Evolutionary conservation across 179 eudicot species (phyloP).

Genomic region (Heliamphora pulchella): DNA sequence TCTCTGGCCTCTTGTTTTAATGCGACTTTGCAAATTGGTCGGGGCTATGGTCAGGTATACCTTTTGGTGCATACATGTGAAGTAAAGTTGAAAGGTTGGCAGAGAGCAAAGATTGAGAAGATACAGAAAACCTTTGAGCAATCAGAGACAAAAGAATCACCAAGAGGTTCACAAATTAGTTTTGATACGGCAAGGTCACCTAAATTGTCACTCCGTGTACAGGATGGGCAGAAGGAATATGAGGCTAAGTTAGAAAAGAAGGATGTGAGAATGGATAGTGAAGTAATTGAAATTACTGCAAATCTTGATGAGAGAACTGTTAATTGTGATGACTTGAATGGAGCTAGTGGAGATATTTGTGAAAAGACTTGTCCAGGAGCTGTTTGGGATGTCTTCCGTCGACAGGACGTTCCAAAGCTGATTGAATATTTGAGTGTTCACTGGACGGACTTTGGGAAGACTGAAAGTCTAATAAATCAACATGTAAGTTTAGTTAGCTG

Average conservation of each 20-base stretch:
- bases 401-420: conserved; percentile 73
- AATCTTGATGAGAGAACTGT: conserved; percentile 20
- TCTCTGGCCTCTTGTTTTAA: background rate
- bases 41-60: conserved; percentile 52
- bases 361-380: conserved; percentile 50
- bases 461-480: conserved; percentile 23
- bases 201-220: conserved; percentile 27
- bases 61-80: conserved; percentile 71
- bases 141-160: conserved; percentile 27
- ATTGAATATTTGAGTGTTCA: conserved; percentile 50
- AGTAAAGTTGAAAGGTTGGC: conserved; percentile 42
- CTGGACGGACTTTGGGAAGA: conserved; percentile 44
- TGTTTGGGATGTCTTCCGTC: conserved; percentile 85
- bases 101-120: conserved; percentile 32
- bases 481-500: conserved; percentile 32
- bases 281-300: conserved; percentile 21
- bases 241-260: conserved; percentile 35
- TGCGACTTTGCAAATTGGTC: no score
- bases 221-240: conserved; percentile 26
- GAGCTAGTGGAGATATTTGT: conserved; percentile 20
- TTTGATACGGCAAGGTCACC: conserved; percentile 27
- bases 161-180: conserved; percentile 30
- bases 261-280: conserved; percentile 34
- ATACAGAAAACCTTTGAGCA: conserved; percentile 31
- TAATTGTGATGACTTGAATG: conserved; percentile 36